Conservation (phyloP, 176 grass and related monocot species). For the Triticum dicoccoides region DNA sequence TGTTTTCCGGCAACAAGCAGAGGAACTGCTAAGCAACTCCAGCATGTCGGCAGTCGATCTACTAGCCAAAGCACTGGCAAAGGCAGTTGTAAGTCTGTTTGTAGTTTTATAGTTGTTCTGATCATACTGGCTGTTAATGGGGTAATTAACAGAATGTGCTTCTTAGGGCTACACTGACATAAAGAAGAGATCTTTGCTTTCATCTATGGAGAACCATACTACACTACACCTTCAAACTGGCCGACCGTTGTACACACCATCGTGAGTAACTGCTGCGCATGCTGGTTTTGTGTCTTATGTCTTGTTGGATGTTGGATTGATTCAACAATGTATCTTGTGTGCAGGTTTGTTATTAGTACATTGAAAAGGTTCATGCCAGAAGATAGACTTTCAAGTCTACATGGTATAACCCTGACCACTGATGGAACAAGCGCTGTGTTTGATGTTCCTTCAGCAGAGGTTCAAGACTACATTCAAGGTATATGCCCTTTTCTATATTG, state of each 20-base stretch:
- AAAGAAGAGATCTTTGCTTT: conserved; percentile 91
- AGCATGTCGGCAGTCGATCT: conserved; percentile 65
- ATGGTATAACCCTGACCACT: conserved; percentile 66
- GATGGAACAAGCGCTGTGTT: conserved; percentile 87
- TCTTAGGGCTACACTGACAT: conserved; percentile 87
- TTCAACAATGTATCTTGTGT: neutral
- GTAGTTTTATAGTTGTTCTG: neutral
- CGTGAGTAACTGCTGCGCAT: conserved; percentile 41
- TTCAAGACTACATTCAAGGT: conserved; percentile 75
- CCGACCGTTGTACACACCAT: conserved; percentile 64
- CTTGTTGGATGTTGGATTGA: neutral
- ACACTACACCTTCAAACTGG: conserved; percentile 82
- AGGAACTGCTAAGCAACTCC: conserved; percentile 69
- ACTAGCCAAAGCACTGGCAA: conserved; percentile 92
- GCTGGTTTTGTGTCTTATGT: neutral
- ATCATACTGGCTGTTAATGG: neutral
- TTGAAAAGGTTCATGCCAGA: conserved; percentile 91
- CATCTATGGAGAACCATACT: conserved; percentile 77
- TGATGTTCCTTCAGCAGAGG: conserved; percentile 89
- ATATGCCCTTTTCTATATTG: neutral
- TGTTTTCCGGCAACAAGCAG: conserved; percentile 91
- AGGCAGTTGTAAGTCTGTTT: conserved; percentile 74
- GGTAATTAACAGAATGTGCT: conserved; percentile 16
- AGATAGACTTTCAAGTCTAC: conserved; percentile 64
- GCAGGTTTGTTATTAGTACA: conserved; percentile 72